phyloP scores from a whole-genome alignment of 2,329 filamentous ascomycete species.

The Neonectria faginata region DNA sequence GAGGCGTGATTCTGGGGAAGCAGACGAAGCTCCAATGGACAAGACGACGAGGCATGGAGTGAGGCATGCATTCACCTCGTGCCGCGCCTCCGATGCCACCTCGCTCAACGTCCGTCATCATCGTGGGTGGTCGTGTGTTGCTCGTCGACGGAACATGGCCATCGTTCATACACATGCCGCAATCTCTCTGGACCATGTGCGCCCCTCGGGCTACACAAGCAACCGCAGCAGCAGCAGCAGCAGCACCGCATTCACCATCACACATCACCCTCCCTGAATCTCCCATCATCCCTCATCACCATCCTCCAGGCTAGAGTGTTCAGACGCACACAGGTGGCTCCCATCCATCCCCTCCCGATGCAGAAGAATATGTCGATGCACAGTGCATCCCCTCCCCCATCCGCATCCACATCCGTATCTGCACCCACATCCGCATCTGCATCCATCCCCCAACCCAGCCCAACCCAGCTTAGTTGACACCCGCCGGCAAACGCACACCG shows the following conservation, averaged over 20 bases:
- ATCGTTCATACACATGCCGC: constrained; percentile 3
- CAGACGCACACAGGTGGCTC: constrained; percentile 38
- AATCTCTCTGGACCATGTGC: constrained; percentile 18
- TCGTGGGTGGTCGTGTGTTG: constrained; percentile 19
- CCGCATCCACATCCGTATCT: constrained; percentile 23
- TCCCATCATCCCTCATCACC: constrained; percentile 15
- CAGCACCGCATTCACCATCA: constrained; percentile 12
- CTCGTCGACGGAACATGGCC: constrained; percentile 21
- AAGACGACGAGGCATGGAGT: constrained; percentile 14
- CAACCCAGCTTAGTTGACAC: constrained; percentile 32
- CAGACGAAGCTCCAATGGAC: constrained; percentile 21
- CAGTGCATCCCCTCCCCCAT: constrained; percentile 39
- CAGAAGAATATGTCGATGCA: constrained; percentile 42
- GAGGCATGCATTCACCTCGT: constrained; percentile 20
- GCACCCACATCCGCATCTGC: constrained; percentile 25
- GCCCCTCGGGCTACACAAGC: constrained; percentile 9
- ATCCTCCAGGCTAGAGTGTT: constrained; percentile 25
- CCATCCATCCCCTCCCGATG: constrained; percentile 33
- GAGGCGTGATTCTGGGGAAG: constrained; percentile 24
- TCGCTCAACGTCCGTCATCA: constrained; percentile 23
- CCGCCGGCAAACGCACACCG: constrained; percentile 35
- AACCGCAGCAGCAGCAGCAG: too few species aligned
- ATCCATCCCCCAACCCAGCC: constrained; percentile 30
- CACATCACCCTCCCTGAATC: constrained; percentile 11
- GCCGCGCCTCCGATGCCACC: constrained; percentile 30